Conservation (phyloP, 306 rosid genomes). For the Pyrus betulifolia region DNA sequence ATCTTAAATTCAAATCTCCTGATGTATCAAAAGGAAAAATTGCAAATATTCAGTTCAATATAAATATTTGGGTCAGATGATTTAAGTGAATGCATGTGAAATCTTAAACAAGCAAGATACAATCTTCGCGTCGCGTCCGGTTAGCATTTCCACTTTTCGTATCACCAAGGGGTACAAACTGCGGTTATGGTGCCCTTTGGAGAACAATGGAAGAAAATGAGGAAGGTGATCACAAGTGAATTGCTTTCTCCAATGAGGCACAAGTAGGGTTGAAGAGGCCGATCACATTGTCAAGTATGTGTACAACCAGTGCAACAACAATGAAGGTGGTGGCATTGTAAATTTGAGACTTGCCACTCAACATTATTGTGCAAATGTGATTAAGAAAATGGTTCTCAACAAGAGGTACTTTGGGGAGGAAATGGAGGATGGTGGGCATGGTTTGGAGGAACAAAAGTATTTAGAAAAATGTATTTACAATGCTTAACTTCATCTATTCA, state of each 20-base stretch:
- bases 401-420: constrained; percentile 24
- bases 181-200: background rate
- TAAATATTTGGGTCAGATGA: too few species aligned
- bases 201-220: constrained; percentile 5
- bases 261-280: constrained; percentile 24
- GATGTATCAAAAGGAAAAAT: too few species aligned
- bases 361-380: constrained; percentile 25
- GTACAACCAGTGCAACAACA: constrained; percentile 6
- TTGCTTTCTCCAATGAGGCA: background rate
- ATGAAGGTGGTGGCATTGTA: constrained; percentile 2
- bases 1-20: too few species aligned
- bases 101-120: constrained; percentile 32
- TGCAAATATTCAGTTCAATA: too few species aligned
- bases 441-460: constrained; percentile 23
- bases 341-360: constrained; percentile 11
- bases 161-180: constrained; percentile 2
- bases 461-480: constrained; percentile 2
- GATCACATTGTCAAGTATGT: constrained; percentile 22
- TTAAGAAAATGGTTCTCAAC: constrained; percentile 13
- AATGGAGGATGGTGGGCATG: constrained; percentile 37
- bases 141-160: background rate
- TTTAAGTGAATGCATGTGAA: background rate
- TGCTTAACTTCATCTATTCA: background rate
- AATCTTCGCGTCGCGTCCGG: constrained; percentile 26
- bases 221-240: background rate